These are phyloP conservation scores for Kuraishia hungarica DNA, from an alignment of 805 yeast species.

Conservation along the genomic window DNA sequence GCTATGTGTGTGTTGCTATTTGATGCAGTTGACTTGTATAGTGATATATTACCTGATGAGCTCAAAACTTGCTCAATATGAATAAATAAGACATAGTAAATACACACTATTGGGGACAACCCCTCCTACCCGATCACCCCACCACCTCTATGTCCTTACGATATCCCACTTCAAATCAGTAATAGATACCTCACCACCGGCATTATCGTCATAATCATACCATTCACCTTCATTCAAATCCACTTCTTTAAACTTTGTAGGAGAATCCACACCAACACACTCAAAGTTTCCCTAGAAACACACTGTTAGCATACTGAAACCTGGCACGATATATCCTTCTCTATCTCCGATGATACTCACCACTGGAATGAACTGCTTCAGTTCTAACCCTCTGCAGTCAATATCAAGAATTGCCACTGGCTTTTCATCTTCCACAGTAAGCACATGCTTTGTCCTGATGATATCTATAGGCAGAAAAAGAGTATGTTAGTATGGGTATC, in stretches of 20 bases:
- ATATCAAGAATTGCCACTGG: constrained; percentile 48
- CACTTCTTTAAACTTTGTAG: constrained; percentile 49
- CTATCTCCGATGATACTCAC: constrained; percentile 6
- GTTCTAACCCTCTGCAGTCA: constrained; percentile 81
- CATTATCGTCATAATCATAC: constrained; percentile 91
- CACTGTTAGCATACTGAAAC: constrained; percentile 8
- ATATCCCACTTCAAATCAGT: constrained; percentile 68
- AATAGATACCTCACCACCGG: constrained; percentile 71
- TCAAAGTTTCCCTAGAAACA: constrained; percentile 38
- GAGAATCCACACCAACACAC: constrained; percentile 44
- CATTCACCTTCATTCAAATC: constrained; percentile 79
- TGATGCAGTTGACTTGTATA: no score
- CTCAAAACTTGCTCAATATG: no score
- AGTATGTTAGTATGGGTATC: background rate
- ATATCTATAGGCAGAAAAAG: constrained; percentile 17
- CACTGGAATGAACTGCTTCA: constrained; percentile 57
- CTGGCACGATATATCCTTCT: no score
- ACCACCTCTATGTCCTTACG: constrained; percentile 14
- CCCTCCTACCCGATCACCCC: background rate
- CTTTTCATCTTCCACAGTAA: constrained; percentile 28
- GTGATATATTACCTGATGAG: no score
- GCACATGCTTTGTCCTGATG: constrained; percentile 13
- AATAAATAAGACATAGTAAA: background rate
- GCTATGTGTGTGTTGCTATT: no score
- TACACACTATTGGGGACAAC: no score